Evolutionary conservation across 1,139 yeast species (phyloP), one percentile per base, ranked within the genome.

Genomic region (Hansenula lynferdii): DNA sequence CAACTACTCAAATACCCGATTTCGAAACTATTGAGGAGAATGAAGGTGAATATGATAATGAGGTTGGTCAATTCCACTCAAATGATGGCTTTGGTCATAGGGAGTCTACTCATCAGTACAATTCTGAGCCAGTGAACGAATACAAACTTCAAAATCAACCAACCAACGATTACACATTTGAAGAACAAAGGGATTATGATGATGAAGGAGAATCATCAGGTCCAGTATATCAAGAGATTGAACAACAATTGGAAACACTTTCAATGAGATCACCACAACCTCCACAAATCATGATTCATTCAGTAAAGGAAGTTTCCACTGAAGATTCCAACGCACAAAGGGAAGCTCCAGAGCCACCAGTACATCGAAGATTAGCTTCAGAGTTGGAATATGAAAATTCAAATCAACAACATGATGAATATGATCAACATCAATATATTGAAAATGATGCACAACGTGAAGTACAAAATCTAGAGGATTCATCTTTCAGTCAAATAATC

Each of bases 211-310:
- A 21, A 21, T 21, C 18, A 11, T 23, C 38, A 10, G 28, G 28
- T 3, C 35, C 36, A 15, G 38, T 35, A 4, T 48, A 35, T 16
- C 29, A 38, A 28, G 49, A 51, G 15, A 35, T 48, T 19, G 47
- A 47, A 36, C 36, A 29, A n/a, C 47, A 49, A 23, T 28, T 49
- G 31, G 50, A 42, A 11, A 32, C 32, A 6, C 22, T 51, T 19
- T 34, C 28, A 2, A 15, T 27, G 11, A 23, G 11, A 12, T 27
- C 37, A 8, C 22, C 27, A 17, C 27, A 32, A 15, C 40, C 45
- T 8, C 14, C 39, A n/a, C 42, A 38, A 21, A 37, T 45, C 18
- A 31, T 39, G 15, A 26, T 37, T n/a, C 48, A 47, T 29, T 42
- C 46, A 2, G 19, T 43, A 5, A 45, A 40, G 12, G 40, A 43